Evolutionary conservation across 805 yeast species (phyloP).

Genomic region (Kregervanrija fluxuum): DNA sequence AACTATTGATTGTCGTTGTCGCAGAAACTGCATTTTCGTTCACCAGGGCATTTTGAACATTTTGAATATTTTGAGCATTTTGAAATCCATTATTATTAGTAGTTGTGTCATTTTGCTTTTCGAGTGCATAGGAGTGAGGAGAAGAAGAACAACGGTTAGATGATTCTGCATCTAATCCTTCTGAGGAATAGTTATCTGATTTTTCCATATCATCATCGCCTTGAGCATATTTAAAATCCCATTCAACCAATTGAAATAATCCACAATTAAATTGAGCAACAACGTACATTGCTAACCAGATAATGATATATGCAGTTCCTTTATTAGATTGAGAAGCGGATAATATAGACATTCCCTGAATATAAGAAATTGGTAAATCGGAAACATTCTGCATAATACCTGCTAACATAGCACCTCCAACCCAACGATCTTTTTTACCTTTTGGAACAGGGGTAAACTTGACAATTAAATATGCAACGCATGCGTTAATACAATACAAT

Average conservation of each 20-base stretch:
- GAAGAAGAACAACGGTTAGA: too few species aligned
- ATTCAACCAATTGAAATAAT: constrained; percentile 39
- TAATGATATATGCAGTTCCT: constrained; percentile 47
- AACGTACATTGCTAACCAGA: constrained; percentile 47
- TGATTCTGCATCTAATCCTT: too few species aligned
- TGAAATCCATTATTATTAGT: too few species aligned
- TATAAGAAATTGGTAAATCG: constrained; percentile 71
- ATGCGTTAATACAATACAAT: constrained; percentile 43
- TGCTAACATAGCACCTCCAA: constrained; percentile 62
- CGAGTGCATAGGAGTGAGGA: too few species aligned
- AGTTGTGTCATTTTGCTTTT: too few species aligned
- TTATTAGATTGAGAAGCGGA: constrained; percentile 28
- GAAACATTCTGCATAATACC: constrained; percentile 70
- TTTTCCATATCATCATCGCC: too few species aligned
- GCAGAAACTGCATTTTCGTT: constrained; percentile 7
- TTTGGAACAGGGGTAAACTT: constrained; percentile 46
- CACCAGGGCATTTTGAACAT: neutral
- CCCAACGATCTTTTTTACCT: constrained; percentile 39
- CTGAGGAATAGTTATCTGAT: too few species aligned
- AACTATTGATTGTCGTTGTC: constrained; percentile 3
- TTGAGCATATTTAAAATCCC: constrained; percentile 37
- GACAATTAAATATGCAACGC: constrained; percentile 33
- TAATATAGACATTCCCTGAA: constrained; percentile 50
- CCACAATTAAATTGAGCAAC: constrained; percentile 48
- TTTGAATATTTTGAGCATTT: too few species aligned